Evolutionary conservation across 2,329 filamentous ascomycete species (phyloP), one percentile per base, ranked within the genome.

Genomic region (Mariannaea elegans): DNA sequence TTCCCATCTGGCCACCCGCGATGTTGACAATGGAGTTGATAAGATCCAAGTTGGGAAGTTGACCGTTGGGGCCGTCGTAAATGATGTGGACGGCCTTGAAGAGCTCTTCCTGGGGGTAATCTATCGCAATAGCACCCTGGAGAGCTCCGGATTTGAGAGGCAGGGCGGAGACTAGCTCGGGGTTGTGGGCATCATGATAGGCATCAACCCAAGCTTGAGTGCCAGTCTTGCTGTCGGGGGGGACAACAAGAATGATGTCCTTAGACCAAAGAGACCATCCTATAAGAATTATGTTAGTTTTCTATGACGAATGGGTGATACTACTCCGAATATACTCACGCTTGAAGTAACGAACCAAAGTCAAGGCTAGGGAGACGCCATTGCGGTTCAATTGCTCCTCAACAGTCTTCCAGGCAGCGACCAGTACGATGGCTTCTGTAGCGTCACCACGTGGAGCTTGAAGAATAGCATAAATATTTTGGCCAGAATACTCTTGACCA

Each of bases 261-360:
- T 99, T 99, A 59, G 94, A 97, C 95, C 95, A 99, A 24, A 99
- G 84, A 52, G 93, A 97, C 95, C 95, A 99, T 68, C 90, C 87
- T 89, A 32, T 23, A 9, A n/a, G 10, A n/a, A 13, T 6, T 6
- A 34, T 53, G 53, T 74, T 31, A 75, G 67, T 60, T 36, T 12
- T 13, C 47, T 23, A 9, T 27, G 32, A 27, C 13, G 14, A 21
- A 13, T 6, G 5, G 7, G 10, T 4, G 19, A 32, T 4, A 13
- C 8, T 12, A 12, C 34, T 36, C 19, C 3, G 10, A 16, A 6
- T 10, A 12, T 18, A 65, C 81, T 29, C 71, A 87, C 91, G 87
- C 77, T 96, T 97, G 80, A 99, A 98, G 78, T 99, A 99, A 66
- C 95, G 87, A 24, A 93, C 92, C 67, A 99, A 78, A 0, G 94